Conservation (phyloP, 768 basidiomycete genomes). For the Dentipellis sp. region DNA sequence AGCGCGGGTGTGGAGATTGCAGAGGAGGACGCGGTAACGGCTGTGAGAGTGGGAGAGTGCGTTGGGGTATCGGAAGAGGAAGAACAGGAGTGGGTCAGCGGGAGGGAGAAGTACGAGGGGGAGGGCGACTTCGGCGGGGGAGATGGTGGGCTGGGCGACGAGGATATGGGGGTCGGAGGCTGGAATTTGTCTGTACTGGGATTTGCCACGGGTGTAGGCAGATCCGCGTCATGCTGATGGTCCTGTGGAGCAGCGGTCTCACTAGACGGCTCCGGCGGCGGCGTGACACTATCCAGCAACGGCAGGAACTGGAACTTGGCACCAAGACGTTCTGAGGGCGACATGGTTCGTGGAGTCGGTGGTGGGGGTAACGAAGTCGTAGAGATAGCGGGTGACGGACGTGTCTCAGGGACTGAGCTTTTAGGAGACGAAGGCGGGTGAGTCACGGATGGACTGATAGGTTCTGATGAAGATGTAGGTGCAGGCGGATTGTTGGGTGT, state of each 20-base stretch:
- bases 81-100: background rate
- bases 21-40: background rate
- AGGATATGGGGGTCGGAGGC: background rate
- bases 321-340: conserved; percentile 5
- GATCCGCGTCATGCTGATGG: background rate
- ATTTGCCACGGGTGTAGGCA: background rate
- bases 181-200: background rate
- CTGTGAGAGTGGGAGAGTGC: background rate
- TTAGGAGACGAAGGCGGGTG: background rate
- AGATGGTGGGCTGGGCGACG: background rate
- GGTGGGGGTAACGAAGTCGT: conserved; percentile 5
- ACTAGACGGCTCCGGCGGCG: background rate
- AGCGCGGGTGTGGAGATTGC: background rate
- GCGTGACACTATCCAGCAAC: conserved; percentile 5
- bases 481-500: background rate
- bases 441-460: background rate
- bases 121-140: background rate
- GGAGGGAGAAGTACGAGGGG: background rate
- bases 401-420: background rate
- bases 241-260: too few relatives aligned
- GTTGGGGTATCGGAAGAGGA: background rate
- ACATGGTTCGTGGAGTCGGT: conserved; percentile 1
- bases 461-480: background rate
- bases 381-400: background rate
- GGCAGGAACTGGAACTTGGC: conserved; percentile 13